Percentiles rank a stretch among this genome's conserved stretches.
phyloP scores from a whole-genome alignment of 2,329 filamentous ascomycete genomes.

The Periconia sp. region DNA sequence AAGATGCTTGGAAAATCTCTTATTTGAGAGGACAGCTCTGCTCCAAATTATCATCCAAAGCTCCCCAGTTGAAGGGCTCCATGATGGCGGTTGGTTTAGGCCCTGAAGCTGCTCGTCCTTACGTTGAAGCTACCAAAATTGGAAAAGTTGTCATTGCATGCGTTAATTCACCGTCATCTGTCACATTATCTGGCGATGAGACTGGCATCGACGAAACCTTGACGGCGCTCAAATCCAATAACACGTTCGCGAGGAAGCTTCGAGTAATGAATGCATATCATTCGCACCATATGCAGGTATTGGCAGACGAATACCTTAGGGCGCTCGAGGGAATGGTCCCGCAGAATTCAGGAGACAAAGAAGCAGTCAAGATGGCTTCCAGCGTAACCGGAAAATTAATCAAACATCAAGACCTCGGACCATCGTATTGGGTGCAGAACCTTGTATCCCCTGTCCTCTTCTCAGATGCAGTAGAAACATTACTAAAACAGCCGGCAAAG shows the following conservation, averaged over 20 bases:
- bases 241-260: constrained; percentile 46
- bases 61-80: constrained; percentile 10
- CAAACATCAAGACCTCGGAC: constrained; percentile 39
- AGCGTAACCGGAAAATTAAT: constrained; percentile 8
- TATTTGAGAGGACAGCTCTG: constrained; percentile 9
- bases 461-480: constrained; percentile 12
- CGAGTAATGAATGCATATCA: constrained; percentile 53
- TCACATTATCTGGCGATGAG: constrained; percentile 52
- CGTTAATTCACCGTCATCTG: constrained; percentile 10
- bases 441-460: constrained; percentile 29
- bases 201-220: constrained; percentile 44
- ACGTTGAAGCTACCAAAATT: constrained; percentile 14
- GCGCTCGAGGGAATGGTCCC: no score
- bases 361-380: constrained; percentile 10
- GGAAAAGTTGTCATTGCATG: constrained; percentile 22
- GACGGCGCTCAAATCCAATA: constrained; percentile 36
- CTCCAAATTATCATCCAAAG: neutral
- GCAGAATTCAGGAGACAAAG: neutral
- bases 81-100: constrained; percentile 37
- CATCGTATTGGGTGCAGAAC: constrained; percentile 44
- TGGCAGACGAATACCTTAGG: constrained; percentile 17
- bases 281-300: constrained; percentile 46
- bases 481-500: neutral
- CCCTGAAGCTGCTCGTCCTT: neutral
- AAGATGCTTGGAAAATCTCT: constrained; percentile 9